Evolutionary conservation across 805 yeast genomes (phyloP), one percentile per base, ranked within the genome.

Genomic region (Ascoidea rubescens): DNA sequence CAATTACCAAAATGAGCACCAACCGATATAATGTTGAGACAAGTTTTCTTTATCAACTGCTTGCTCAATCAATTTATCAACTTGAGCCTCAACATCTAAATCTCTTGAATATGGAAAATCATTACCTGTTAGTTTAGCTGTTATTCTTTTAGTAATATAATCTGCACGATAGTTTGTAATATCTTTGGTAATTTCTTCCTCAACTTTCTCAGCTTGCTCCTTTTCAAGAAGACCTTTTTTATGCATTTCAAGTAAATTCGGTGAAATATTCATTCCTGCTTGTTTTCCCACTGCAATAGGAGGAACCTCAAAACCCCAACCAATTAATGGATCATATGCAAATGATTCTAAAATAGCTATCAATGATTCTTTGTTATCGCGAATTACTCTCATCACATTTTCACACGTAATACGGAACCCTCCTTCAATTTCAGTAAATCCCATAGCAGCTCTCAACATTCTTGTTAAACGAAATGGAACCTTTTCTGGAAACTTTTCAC

Each of bases 301-400:
- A 2, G 97, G 96, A 64, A 90, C 75, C 63, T 91, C 97, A 63
- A 93, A 91, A 1, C 99, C 98, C 99, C 99, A 93, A 62, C 90
- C 90, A 61, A 93, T 93, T 68, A 93, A 78, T 1, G 99, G 99
- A 74, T 93, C 99, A 63, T 90, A 89, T 0, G 97, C 98, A 72
- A 93, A 93, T 0, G 99, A 98, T 66, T 95, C 99, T 62, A 93
- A 75, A 53, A 93, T 90, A 0, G 99, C 99, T 95, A 95, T 87
- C 64, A 93, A 75, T 0, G 98, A 93, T 66, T 95, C 99, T 58
- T 88, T 87, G 67, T 93, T 93, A 57, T 85, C 95, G 57, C 99
- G 75, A 51, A 93, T 70, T 1, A 95, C 95, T 56, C 95, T 75
- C 97, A 95, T 91, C 4, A 93, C 99, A 66, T 91, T 90, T 63